A percentile compares a stretch with the other conserved stretches of the same genome.
These are phyloP conservation scores for Lentinula novae-zelandiae DNA, from an alignment of 1,284 basidiomycete genomes.

Conservation along the genomic window DNA sequence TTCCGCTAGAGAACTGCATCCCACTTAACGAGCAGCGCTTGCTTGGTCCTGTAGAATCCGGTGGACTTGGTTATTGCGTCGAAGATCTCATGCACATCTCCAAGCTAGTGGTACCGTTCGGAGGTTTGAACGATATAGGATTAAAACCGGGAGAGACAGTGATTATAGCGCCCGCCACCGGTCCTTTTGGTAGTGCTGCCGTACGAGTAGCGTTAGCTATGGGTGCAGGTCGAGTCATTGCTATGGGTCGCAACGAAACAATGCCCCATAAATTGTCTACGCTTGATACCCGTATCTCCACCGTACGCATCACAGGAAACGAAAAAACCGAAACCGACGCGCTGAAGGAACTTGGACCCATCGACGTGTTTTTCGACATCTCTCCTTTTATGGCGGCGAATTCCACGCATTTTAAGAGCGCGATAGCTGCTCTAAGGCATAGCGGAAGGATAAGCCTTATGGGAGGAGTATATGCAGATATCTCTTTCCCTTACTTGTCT, in stretches of 20 bases:
- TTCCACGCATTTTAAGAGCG: neutral
- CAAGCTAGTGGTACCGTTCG: neutral
- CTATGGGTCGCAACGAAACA: neutral
- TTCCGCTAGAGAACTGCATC: constrained; percentile 1
- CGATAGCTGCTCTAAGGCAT: neutral
- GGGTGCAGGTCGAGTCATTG: neutral
- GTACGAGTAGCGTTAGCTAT: neutral
- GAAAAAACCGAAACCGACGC: neutral
- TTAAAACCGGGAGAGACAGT: neutral
- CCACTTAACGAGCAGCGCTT: neutral
- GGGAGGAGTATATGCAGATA: neutral
- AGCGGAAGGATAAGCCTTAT: neutral
- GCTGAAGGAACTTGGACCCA: neutral
- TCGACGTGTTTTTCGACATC: neutral
- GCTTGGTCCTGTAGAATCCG: neutral
- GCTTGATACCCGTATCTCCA: neutral
- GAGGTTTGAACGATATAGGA: neutral
- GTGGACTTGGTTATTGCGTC: neutral
- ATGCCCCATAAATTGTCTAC: neutral
- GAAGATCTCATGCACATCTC: neutral
- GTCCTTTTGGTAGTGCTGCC: neutral
- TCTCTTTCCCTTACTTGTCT: neutral
- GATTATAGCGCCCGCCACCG: neutral
- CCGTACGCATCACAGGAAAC: neutral
- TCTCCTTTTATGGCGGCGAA: neutral